Conservation (phyloP, 2,329 filamentous ascomycete species). For the Trichoderma atroviride region DNA sequence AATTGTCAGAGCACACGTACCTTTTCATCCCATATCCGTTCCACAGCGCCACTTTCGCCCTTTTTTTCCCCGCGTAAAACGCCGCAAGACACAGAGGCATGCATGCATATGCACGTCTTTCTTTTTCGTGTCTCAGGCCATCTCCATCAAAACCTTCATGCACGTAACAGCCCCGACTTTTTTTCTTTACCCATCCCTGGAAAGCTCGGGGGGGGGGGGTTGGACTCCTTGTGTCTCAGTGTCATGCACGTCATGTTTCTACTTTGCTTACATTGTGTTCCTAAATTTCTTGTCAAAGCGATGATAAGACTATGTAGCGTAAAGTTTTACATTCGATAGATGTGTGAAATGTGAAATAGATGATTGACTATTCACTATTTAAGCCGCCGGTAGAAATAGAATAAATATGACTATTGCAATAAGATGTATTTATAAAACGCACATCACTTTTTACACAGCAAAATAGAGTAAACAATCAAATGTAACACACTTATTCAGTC, state of each 20-base stretch:
- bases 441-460: too few species aligned
- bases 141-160: background rate
- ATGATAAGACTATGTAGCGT: too few species aligned
- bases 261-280: background rate
- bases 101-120: conserved; percentile 10
- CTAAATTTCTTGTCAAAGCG: too few species aligned
- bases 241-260: conserved; percentile 16
- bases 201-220: too few species aligned
- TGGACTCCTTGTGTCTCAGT: background rate
- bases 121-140: conserved; percentile 1
- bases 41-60: background rate
- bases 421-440: too few species aligned
- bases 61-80: background rate
- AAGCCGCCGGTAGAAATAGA: background rate
- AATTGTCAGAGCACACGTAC: background rate
- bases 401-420: too few species aligned
- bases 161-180: background rate
- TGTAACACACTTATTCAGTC: background rate
- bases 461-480: background rate
- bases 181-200: conserved; percentile 2
- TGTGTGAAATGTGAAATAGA: too few species aligned
- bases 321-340: too few species aligned
- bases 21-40: background rate
- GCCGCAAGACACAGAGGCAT: background rate
- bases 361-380: background rate